Base-by-base conservation (phyloP, 2,329 filamentous ascomycete species). In the Coleophoma cylindrospora region DNA sequence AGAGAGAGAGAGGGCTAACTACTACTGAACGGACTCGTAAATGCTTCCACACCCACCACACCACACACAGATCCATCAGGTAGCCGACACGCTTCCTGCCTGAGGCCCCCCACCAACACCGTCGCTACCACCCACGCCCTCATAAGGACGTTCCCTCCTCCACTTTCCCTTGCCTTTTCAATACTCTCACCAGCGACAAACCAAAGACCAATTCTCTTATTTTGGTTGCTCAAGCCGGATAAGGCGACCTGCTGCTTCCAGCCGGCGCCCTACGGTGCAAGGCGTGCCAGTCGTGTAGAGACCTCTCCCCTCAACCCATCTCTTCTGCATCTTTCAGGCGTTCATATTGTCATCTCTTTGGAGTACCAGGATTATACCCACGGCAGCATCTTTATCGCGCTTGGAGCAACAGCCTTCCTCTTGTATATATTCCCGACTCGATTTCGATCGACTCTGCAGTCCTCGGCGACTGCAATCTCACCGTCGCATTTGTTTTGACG, bases 211-310 rank as follows among this genome's bases (percentile, higher is more conserved):
- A 38, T 52, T 50, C 53, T 56, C 15, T 52, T 53, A 59, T 62
- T 57, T 61, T 65, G 62, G 61, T 62, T 55, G 60, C 59, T 57
- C 53, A 59, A 51, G 59, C 55, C 58, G 59, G 54, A 54, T 47
- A 59, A 56, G 63, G 61, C 62, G 61, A 60, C 60, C 59, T 55
- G 62, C 61, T 62, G 53, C 53, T 59, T 34, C 54, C 55, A 63
- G 63, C 61, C 61, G 61, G 62, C 62, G 61, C 62, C 64, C 54
- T 62, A 54, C 58, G 62, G 63, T 61, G 62, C 57, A 63, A 63
- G 61, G 64, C 61, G 61, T 60, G 27, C 27, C 27, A 27, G 51
- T 57, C 57, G 52, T 54, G 17, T 41, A 17, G 17, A 14, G 9
- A 45, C 51, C 55, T 56, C 48, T 49, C 52, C 50, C 54, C 53